These are phyloP conservation scores for Yamadazyma endophytica DNA, from an alignment of 805 yeast genomes.

Conservation along the genomic window DNA sequence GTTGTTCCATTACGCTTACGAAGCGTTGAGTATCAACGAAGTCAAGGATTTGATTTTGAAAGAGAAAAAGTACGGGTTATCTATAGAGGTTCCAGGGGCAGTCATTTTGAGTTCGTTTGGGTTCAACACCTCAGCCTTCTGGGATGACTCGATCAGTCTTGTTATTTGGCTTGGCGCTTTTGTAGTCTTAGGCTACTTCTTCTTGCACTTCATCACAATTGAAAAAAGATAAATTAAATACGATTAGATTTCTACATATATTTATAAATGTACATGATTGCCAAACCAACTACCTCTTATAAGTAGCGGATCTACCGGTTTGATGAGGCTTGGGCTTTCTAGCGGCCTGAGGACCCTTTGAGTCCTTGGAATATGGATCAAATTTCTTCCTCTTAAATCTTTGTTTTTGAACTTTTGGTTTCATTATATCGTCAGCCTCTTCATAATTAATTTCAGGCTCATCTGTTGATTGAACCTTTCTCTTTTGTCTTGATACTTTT, in stretches of 20 bases:
- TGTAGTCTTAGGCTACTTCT: slow-evolving; percentile 65
- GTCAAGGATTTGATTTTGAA: slow-evolving; percentile 79
- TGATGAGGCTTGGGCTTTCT: slow-evolving; percentile 39
- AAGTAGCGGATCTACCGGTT: slow-evolving; percentile 36
- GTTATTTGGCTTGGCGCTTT: slow-evolving; percentile 55
- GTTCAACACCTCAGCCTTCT: slow-evolving; percentile 74
- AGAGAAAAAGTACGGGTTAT: slow-evolving; percentile 88
- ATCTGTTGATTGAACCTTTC: slow-evolving; percentile 3
- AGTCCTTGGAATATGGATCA: slow-evolving; percentile 54
- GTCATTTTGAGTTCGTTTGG: slow-evolving; percentile 95
- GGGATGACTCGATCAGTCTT: slow-evolving; percentile 61
- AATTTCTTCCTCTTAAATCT: slow-evolving; percentile 32
- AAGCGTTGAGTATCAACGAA: slow-evolving; percentile 87
- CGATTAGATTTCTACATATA: too few species aligned
- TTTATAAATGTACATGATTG: too few species aligned
- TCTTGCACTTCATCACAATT: slow-evolving; percentile 66
- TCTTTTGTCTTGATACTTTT: slow-evolving; percentile 3
- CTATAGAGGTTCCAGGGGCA: slow-evolving; percentile 97
- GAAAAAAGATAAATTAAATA: slow-evolving; percentile 54
- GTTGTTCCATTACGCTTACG: slow-evolving; percentile 93
- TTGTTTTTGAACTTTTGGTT: slow-evolving; percentile 13
- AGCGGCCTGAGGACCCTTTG: slow-evolving; percentile 52
- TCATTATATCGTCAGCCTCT: slow-evolving; percentile 39
- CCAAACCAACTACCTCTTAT: slow-evolving; percentile 8
- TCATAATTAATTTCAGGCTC: slow-evolving; percentile 41